Evolutionary conservation across 192 early-diverging fungal genomes (phyloP).

Genomic region (Oehlia diaphana): DNA sequence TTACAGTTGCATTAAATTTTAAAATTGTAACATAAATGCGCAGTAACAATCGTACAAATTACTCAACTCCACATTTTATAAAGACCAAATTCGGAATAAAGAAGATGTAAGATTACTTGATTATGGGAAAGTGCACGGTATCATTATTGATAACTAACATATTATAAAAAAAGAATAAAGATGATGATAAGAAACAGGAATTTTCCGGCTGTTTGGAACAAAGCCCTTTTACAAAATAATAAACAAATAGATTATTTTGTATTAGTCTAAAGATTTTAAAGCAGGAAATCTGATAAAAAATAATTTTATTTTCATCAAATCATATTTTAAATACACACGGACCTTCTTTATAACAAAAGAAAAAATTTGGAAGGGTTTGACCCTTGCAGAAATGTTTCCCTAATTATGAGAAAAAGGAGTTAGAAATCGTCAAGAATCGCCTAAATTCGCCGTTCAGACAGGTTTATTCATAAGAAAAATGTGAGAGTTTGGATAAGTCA

Average conservation of each 20-base stretch:
- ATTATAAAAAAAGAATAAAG: neutral
- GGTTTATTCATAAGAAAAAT: too few relatives aligned
- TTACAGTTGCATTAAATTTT: neutral
- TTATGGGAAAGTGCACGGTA: neutral
- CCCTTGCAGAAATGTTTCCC: neutral
- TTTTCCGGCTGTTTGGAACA: neutral
- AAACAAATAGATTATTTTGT: conserved; percentile 5
- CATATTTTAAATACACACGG: neutral
- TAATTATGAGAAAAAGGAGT: neutral
- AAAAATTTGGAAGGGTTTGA: too few relatives aligned
- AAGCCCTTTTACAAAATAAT: neutral
- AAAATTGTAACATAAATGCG: neutral
- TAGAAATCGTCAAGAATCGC: neutral
- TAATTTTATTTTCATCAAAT: too few relatives aligned
- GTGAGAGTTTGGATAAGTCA: too few relatives aligned
- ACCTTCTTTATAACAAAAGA: too few relatives aligned
- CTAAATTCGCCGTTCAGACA: neutral
- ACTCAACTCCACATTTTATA: neutral
- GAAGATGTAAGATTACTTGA: neutral
- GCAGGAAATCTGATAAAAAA: neutral
- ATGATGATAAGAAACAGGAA: neutral
- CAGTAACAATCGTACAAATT: neutral
- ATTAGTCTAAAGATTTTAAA: neutral
- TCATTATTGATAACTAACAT: conserved; percentile 2
- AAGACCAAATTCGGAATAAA: conserved; percentile 11